These are phyloP conservation scores for Epicoccum nigrum DNA, from an alignment of 2,329 filamentous ascomycete genomes.

Conservation along the genomic window DNA sequence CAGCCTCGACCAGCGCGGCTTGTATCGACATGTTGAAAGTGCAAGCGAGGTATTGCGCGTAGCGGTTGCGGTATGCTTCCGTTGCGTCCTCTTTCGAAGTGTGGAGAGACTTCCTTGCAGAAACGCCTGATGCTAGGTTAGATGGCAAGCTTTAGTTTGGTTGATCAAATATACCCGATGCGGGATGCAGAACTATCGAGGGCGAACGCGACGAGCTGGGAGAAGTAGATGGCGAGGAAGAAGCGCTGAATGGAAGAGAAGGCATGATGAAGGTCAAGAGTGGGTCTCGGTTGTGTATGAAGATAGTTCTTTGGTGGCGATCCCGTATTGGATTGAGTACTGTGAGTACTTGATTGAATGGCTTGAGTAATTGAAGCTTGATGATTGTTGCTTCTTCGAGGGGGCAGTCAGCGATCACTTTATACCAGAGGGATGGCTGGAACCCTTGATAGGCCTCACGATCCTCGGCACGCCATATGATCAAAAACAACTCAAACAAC, in stretches of 20 bases:
- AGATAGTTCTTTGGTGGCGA: slow-evolving; percentile 41
- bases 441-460: slow-evolving; percentile 21
- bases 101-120: slow-evolving; percentile 43
- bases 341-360: slow-evolving; percentile 12
- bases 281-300: slow-evolving; percentile 35
- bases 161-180: slow-evolving; percentile 50
- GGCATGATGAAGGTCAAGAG: slow-evolving; percentile 42
- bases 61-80: slow-evolving; percentile 44
- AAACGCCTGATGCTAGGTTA: slow-evolving; percentile 43
- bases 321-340: slow-evolving; percentile 33
- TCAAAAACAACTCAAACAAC: slow-evolving; percentile 37
- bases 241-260: slow-evolving; percentile 45
- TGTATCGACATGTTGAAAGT: slow-evolving; percentile 50
- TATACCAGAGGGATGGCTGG: slow-evolving; percentile 35
- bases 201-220: slow-evolving; percentile 41
- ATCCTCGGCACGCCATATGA: slow-evolving; percentile 41
- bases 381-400: slow-evolving; percentile 35
- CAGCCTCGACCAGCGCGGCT: slow-evolving; percentile 47
- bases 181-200: slow-evolving; percentile 49
- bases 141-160: slow-evolving; percentile 43
- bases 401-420: slow-evolving; percentile 35
- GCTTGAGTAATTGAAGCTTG: slow-evolving; percentile 29
- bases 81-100: slow-evolving; percentile 42
- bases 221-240: slow-evolving; percentile 45
- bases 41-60: slow-evolving; percentile 48